Percentiles rank a stretch among this genome's conserved stretches.
These are phyloP conservation scores for Amaranthus palmeri DNA, from an alignment of 148 eudicot species.

Conservation along the genomic window DNA sequence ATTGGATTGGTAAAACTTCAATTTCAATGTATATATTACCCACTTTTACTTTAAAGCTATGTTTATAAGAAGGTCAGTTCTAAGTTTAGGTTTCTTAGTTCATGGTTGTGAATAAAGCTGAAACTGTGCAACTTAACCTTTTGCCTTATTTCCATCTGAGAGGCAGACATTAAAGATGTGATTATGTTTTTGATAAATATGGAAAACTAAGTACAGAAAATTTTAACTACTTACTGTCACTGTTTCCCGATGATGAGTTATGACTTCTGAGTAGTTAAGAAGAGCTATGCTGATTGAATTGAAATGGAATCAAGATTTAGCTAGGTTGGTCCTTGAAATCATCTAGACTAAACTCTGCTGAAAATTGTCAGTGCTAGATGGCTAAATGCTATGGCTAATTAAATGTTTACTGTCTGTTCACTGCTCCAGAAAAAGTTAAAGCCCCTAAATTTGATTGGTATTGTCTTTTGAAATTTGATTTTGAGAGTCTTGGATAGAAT, in stretches of 20 bases:
- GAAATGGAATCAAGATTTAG: neutral
- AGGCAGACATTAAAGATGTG: neutral
- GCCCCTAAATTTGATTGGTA: neutral
- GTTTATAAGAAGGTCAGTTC: neutral
- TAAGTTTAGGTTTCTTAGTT: neutral
- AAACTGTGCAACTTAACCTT: neutral
- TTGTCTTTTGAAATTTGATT: neutral
- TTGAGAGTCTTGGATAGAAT: neutral
- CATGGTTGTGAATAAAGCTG: neutral
- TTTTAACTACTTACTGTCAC: neutral
- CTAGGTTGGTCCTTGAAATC: neutral
- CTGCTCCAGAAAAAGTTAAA: neutral
- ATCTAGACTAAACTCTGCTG: neutral
- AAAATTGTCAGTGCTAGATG: neutral
- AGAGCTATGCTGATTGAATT: neutral
- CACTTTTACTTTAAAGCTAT: neutral
- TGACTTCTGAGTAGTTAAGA: neutral
- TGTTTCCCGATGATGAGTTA: neutral
- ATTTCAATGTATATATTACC: neutral
- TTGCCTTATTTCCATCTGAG: neutral
- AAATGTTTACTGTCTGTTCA: neutral
- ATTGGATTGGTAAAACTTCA: neutral
- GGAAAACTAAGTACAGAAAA: neutral
- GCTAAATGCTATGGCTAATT: neutral
- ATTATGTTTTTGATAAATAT: neutral